These are phyloP conservation scores for Pulveroboletus ravenelii DNA, from an alignment of 768 basidiomycete genomes.

Conservation along the genomic window DNA sequence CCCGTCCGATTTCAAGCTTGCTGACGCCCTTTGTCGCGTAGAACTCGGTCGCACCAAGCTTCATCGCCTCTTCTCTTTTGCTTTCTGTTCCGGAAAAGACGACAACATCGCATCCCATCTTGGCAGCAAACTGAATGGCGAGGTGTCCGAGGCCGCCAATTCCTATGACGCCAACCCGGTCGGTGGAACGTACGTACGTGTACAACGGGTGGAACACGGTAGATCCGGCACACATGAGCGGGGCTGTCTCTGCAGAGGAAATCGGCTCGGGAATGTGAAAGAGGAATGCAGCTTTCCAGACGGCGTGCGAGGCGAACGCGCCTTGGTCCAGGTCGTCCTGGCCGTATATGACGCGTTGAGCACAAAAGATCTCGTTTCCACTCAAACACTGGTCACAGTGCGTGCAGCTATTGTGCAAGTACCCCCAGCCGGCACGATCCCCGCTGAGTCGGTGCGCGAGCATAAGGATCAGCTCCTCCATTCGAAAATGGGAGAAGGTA, in stretches of 20 bases:
- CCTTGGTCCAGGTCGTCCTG: conserved; percentile 28
- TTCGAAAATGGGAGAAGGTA: not conserved
- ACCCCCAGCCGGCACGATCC: conserved; percentile 37
- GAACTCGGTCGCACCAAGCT: conserved; percentile 35
- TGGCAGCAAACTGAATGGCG: conserved; percentile 36
- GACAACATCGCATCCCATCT: conserved; percentile 37
- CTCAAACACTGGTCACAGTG: conserved; percentile 32
- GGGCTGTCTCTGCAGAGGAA: conserved; percentile 29
- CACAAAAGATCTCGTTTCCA: conserved; percentile 30
- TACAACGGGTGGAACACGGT: conserved; percentile 31
- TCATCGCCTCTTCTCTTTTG: conserved; percentile 31
- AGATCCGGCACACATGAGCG: conserved; percentile 36
- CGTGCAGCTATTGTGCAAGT: conserved; percentile 30
- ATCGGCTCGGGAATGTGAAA: conserved; percentile 33
- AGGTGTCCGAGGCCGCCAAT: conserved; percentile 38
- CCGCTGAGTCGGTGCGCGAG: conserved; percentile 21
- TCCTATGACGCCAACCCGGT: conserved; percentile 33
- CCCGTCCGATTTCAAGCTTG: conserved; percentile 24
- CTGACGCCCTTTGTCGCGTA: conserved; percentile 26
- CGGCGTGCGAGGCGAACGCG: conserved; percentile 32
- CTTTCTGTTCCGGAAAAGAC: conserved; percentile 32
- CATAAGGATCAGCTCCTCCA: not conserved
- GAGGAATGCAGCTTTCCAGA: conserved; percentile 32
- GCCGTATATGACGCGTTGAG: conserved; percentile 24
- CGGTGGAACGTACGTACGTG: conserved; percentile 24